A percentile compares a stretch with the other conserved stretches of the same genome.
Evolutionary conservation across 1,139 yeast species (phyloP).

Genomic region (Debaryomyces psychrophilus): DNA sequence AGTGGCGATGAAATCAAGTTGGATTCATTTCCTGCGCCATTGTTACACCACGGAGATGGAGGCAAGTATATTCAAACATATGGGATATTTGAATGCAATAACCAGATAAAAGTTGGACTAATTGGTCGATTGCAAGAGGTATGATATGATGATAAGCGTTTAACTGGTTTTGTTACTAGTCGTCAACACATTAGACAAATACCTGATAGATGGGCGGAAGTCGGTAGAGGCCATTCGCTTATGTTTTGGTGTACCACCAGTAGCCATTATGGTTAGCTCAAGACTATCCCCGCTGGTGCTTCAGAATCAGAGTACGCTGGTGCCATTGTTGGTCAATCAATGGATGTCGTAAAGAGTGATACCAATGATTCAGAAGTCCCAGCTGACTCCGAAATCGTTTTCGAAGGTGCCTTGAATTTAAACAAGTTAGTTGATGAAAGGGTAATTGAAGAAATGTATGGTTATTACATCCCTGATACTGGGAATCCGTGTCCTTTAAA

Average conservation of each 20-base stretch:
- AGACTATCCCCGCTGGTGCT: constrained; percentile 25
- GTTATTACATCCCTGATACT: constrained; percentile 20
- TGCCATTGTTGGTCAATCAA: constrained; percentile 21
- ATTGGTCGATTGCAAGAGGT: constrained; percentile 25
- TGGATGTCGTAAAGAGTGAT: constrained; percentile 21
- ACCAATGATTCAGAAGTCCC: constrained; percentile 20
- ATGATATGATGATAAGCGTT: constrained; percentile 20
- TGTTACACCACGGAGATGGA: constrained; percentile 20
- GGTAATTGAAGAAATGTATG: constrained; percentile 27
- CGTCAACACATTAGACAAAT: constrained; percentile 24
- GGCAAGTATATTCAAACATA: constrained; percentile 24
- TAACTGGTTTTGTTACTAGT: constrained; percentile 21
- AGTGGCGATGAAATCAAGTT: constrained; percentile 19
- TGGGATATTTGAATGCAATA: constrained; percentile 24
- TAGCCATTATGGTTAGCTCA: constrained; percentile 22
- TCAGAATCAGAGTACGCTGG: constrained; percentile 22
- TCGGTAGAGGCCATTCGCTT: constrained; percentile 22
- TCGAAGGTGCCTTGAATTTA: constrained; percentile 21
- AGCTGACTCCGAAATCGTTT: constrained; percentile 22
- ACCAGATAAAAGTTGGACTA: constrained; percentile 23
- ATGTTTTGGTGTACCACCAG: constrained; percentile 26
- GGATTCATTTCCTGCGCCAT: constrained; percentile 18
- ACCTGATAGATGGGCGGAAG: constrained; percentile 20
- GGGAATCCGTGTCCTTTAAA: constrained; percentile 21
- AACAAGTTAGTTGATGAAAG: constrained; percentile 18